phyloP scores from a whole-genome alignment of 2,329 filamentous ascomycete species.

The Bipolaris sorokiniana region DNA sequence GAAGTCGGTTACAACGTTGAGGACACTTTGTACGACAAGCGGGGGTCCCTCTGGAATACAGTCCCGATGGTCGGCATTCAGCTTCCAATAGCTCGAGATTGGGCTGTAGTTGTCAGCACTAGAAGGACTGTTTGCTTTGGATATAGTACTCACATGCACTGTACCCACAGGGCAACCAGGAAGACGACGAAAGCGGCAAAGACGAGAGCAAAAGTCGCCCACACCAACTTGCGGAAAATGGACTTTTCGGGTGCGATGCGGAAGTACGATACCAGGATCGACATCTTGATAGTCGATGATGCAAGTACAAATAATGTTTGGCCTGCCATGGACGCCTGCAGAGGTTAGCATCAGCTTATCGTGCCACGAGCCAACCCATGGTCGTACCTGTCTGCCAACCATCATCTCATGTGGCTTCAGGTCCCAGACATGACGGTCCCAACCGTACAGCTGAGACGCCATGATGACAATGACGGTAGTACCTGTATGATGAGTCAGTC shows the following conservation, averaged over 20 bases:
- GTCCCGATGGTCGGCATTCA: constrained; percentile 44
- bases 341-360: constrained; percentile 27
- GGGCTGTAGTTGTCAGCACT: constrained; percentile 47
- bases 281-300: constrained; percentile 48
- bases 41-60: constrained; percentile 55
- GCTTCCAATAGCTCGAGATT: constrained; percentile 54
- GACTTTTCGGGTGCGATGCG: constrained; percentile 49
- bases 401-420: constrained; percentile 36
- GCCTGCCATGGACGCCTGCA: constrained; percentile 47
- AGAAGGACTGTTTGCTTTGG: background rate
- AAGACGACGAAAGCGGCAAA: constrained; percentile 46
- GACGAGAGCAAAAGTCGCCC: constrained; percentile 45
- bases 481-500: background rate
- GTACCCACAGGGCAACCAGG: constrained; percentile 47
- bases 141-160: constrained; percentile 43
- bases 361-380: constrained; percentile 24
- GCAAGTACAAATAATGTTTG: constrained; percentile 49
- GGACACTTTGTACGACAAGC: constrained; percentile 51
- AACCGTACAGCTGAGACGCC: constrained; percentile 47
- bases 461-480: constrained; percentile 19
- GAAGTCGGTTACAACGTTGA: constrained; percentile 56
- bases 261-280: constrained; percentile 49
- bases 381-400: constrained; percentile 44
- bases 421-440: constrained; percentile 50
- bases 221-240: constrained; percentile 48